Base-by-base conservation (phyloP, 2,329 filamentous ascomycete species). In the Didymella lethalis region DNA sequence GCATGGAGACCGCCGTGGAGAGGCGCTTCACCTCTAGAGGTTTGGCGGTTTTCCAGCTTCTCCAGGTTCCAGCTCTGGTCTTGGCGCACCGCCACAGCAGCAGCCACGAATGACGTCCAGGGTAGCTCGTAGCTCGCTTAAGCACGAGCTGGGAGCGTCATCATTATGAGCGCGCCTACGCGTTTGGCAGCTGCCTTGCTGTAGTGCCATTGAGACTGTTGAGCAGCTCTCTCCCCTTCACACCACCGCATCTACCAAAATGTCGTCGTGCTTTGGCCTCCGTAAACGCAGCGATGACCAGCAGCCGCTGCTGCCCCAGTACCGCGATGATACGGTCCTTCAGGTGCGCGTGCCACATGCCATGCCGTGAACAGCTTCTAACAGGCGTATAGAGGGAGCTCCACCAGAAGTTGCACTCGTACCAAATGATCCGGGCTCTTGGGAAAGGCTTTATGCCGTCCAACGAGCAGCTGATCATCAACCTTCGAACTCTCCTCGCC, bases 401-500 rank as follows among this genome's bases (percentile, higher is more conserved):
- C 58, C 91, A 94, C 72, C 88, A 94, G 77, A 97, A 97, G 82
- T 85, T 98, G 61, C 94, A 97, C 79, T 89, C 89, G 26, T 97
- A 97, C 74, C 92, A 97, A 82, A 96, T 97, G 90, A 75, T 93
- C 28, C 86, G 91, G 52, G 94, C 94, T 54, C 76, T 97, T 10
- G 86, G 86, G 1, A 86, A 91, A 70, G 94, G 94, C 6, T 97
- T 88, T 78, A 93, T 98, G 90, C 94, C 94, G 46, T 95, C 92
- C 6, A 97, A 91, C 11, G 89, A 95, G 67, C 94, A 98, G 76
- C 74, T 85, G 66, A 90, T 95, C 69, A 82, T 89, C 74, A 93
- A 96, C 65, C 81, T 98, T 2, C 88, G 92, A 65, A 91, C 89
- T 2, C 79, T 97, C 1, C 83, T 97, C 8, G 87, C 91, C 4